phyloP scores from a whole-genome alignment of 1,284 basidiomycete species.

The Ceratorhiza oryzae-sativae region DNA sequence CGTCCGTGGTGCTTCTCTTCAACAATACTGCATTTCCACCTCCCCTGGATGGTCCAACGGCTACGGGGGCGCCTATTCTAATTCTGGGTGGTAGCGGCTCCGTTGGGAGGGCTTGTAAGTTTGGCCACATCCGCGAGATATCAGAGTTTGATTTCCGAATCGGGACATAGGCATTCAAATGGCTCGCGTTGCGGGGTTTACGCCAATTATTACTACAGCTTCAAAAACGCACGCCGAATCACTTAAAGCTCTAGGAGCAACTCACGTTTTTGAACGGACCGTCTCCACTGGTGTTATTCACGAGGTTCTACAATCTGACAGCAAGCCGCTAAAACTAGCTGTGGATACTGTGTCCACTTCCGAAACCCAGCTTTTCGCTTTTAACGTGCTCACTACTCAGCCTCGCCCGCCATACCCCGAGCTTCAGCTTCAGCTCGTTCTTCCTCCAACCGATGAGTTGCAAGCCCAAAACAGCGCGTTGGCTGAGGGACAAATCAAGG shows the following conservation, averaged over 20 bases:
- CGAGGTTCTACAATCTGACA: slow-evolving; percentile 39
- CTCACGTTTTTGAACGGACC: slow-evolving; percentile 59
- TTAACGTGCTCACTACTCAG: slow-evolving; percentile 45
- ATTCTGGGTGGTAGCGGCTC: slow-evolving; percentile 57
- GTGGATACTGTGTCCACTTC: slow-evolving; percentile 54
- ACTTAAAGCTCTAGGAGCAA: slow-evolving; percentile 62
- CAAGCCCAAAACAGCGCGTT: slow-evolving; percentile 13
- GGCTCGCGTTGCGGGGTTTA: slow-evolving; percentile 44
- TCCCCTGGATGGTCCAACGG: slow-evolving; percentile 48
- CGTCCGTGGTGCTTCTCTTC: slow-evolving; percentile 4
- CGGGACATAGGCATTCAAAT: slow-evolving; percentile 43
- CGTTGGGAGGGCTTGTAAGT: slow-evolving; percentile 53
- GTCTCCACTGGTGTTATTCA: slow-evolving; percentile 45
- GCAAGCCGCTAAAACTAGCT: slow-evolving; percentile 47
- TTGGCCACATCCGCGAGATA: no score
- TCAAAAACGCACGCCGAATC: slow-evolving; percentile 55
- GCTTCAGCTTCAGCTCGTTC: background rate
- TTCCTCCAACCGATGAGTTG: background rate
- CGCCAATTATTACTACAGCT: slow-evolving; percentile 53
- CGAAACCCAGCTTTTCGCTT: slow-evolving; percentile 49
- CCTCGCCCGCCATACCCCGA: background rate
- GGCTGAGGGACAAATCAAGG: slow-evolving; percentile 5
- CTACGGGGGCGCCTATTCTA: slow-evolving; percentile 53
- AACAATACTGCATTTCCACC: slow-evolving; percentile 37
- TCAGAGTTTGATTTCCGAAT: no score